A percentile compares a stretch with the other conserved stretches of the same genome.
These are phyloP conservation scores for Volvox africanus DNA, from an alignment of 139 green algal species.

Conservation along the genomic window DNA sequence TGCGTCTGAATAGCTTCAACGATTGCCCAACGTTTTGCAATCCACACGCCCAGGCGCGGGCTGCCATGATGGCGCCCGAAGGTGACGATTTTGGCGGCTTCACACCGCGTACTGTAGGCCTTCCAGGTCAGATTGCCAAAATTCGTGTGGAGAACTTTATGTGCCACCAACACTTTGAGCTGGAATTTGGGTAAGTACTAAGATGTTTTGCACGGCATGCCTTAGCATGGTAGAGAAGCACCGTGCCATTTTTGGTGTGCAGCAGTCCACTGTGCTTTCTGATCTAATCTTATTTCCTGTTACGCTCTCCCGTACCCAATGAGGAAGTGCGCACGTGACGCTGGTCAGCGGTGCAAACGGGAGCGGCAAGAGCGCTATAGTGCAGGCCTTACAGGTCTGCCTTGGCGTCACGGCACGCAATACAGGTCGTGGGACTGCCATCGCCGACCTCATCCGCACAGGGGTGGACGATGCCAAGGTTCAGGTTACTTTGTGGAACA, in stretches of 20 bases:
- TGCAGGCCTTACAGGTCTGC: conserved; percentile 82
- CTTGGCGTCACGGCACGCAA: conserved; percentile 74
- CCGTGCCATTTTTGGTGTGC: too few relatives aligned
- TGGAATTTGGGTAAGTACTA: conserved; percentile 71
- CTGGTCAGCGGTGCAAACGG: conserved; percentile 82
- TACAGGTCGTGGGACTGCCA: conserved; percentile 68
- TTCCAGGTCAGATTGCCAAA: conserved; percentile 68
- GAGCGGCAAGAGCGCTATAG: conserved; percentile 79
- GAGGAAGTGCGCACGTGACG: conserved; percentile 73
- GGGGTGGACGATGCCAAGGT: conserved; percentile 24
- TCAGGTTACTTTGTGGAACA: conserved; percentile 81
- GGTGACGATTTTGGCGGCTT: background rate
- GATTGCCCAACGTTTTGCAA: too few relatives aligned
- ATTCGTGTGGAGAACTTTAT: conserved; percentile 84
- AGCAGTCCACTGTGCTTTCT: too few relatives aligned
- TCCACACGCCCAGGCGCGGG: too few relatives aligned
- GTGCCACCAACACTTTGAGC: conserved; percentile 81
- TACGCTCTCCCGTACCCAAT: background rate
- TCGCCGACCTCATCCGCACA: conserved; percentile 17
- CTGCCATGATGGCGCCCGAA: background rate
- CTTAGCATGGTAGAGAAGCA: too few relatives aligned
- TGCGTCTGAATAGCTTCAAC: too few relatives aligned
- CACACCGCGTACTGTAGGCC: background rate
- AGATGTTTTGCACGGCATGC: too few relatives aligned
- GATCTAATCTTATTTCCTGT: too few relatives aligned